Base-by-base conservation (phyloP, 495 filamentous ascomycete species). In the Penicillium psychrofluorescens region DNA sequence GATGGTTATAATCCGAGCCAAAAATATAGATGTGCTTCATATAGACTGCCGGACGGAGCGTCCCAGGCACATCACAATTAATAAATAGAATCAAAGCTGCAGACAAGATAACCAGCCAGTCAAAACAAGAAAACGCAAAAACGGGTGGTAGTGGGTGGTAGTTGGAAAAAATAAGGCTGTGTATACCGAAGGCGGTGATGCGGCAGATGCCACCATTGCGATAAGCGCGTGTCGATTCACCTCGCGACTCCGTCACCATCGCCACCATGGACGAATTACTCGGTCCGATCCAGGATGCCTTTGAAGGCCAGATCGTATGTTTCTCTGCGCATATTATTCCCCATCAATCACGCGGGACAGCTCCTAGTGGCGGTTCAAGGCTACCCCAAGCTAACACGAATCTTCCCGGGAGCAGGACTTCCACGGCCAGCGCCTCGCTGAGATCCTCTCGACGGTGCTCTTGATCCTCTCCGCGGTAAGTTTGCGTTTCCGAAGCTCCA, bases 281-380 rank as follows among this genome's bases (percentile, higher is more conserved):
- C 11, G 84, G 88, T 22, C 77, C 87, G 56, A 66, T 81, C 27
- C 85, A 86, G 55, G 79, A 90, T 57, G 63, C 78, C 13, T 74
- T 85, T n/a, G 89, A 95, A 61, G 89, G 88, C 22, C 85, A 89
- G 61, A 95, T 95, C 67, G 89, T 92, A 60, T 31, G 41, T 33
- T 11, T 42, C 34, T 30, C 13, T 2, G 9, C 29, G 40, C 30
- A 10, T 15, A 12, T n/a, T 31, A 28, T 28, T 35, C 14, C 13
- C 22, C 34, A 22, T 22, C 22, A 6, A 22, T 4, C 22, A 22
- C 22, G 22, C 22, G 6, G 22, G 22, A 22, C 22, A 3, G 22
- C 22, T 22, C 22, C 22, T 4, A 22, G 22, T 4, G 22, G 22
- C 4, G 22, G 27, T 42, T 35, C 29, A 36, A 36, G 40, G 38